Percentiles rank a stretch among this genome's conserved stretches.
phyloP scores from a whole-genome alignment of 441 rosid species.

The Capsella rubella region DNA sequence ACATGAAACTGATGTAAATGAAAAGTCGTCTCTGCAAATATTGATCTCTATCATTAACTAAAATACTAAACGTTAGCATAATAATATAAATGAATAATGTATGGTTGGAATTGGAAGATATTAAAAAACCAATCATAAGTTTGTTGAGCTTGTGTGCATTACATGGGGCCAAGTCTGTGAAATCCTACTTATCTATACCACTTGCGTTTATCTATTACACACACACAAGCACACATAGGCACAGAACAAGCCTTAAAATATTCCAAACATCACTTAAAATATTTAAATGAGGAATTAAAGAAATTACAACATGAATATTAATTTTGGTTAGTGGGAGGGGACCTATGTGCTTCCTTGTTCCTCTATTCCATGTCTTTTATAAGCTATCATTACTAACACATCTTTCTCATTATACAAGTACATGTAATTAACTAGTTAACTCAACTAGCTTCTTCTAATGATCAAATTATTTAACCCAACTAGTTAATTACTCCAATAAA shows the following conservation, averaged over 20 bases:
- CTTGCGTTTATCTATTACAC: conserved; percentile 33
- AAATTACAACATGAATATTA: conserved; percentile 28
- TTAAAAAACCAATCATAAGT: conserved; percentile 14
- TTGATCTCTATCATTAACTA: not conserved
- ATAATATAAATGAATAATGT: not conserved
- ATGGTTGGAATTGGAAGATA: not conserved
- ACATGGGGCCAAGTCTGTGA: conserved; percentile 44
- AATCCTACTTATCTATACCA: conserved; percentile 18
- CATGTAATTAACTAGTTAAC: not conserved
- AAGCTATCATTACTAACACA: conserved; percentile 29
- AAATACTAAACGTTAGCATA: not conserved
- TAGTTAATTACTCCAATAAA: not conserved
- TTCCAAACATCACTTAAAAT: not conserved
- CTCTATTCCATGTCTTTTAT: conserved; percentile 30
- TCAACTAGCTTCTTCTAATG: not conserved
- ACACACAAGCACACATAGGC: conserved; percentile 23
- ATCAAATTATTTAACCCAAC: no score
- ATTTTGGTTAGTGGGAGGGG: conserved; percentile 43
- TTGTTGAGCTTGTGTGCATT: conserved; percentile 33
- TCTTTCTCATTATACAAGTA: conserved; percentile 14
- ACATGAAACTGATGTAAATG: not conserved
- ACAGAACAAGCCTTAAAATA: not conserved
- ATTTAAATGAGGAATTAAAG: not conserved
- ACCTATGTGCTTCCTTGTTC: conserved; percentile 31
- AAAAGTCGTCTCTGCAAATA: not conserved